Conservation (phyloP, 129 eudicot genomes). For the Chrysanthemum makinoi region DNA sequence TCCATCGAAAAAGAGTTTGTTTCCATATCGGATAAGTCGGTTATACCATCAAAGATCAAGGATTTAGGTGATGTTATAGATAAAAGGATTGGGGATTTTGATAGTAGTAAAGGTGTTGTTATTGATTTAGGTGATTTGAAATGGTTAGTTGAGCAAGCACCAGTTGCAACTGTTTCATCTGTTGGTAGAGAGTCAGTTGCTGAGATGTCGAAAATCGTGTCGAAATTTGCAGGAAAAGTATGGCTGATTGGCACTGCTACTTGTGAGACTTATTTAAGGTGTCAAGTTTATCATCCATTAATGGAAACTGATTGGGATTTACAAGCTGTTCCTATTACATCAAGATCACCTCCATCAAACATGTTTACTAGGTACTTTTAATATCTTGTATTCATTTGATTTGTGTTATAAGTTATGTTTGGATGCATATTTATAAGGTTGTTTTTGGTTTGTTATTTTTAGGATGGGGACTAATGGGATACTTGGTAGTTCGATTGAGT, state of each 20-base stretch:
- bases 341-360: constrained; percentile 63
- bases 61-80: constrained; percentile 54
- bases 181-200: constrained; percentile 42
- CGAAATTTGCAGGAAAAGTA: constrained; percentile 43
- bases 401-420: not conserved
- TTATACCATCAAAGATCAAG: constrained; percentile 41
- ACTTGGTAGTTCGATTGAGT: constrained; percentile 53
- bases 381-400: not conserved
- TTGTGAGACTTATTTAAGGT: constrained; percentile 89
- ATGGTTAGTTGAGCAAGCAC: constrained; percentile 81
- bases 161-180: constrained; percentile 36
- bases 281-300: constrained; percentile 87
- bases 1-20: constrained; percentile 46
- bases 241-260: constrained; percentile 94
- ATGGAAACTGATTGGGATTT: constrained; percentile 95
- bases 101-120: constrained; percentile 39
- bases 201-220: constrained; percentile 59
- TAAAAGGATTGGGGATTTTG: constrained; percentile 29
- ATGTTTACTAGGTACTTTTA: constrained; percentile 66
- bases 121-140: constrained; percentile 69
- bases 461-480: constrained; percentile 64
- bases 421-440: constrained; percentile 9
- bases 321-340: constrained; percentile 86
- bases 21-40: constrained; percentile 31
- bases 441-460: not conserved